phyloP scores from a whole-genome alignment of 2,329 filamentous ascomycete species.

The Parastagonospora avenae region DNA sequence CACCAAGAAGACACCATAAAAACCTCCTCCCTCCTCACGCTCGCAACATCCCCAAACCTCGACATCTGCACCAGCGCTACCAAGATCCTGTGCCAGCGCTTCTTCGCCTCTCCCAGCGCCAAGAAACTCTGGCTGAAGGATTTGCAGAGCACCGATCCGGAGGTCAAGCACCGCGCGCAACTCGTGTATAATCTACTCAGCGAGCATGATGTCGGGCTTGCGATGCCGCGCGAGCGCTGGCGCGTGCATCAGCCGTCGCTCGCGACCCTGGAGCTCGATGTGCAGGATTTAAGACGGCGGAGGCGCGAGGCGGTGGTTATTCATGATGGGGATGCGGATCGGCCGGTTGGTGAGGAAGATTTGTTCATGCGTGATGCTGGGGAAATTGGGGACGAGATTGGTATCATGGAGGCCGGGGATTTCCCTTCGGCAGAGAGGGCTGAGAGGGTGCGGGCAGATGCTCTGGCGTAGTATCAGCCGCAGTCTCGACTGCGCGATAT shows the following conservation, averaged over 20 bases:
- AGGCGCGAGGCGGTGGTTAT: conserved; percentile 89
- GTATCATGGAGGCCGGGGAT: neutral
- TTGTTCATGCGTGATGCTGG: conserved; percentile 67
- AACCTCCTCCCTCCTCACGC: conserved; percentile 46
- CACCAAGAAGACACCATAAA: conserved; percentile 65
- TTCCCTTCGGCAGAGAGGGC: neutral
- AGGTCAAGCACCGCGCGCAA: conserved; percentile 25
- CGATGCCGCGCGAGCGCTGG: conserved; percentile 6
- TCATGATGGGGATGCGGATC: conserved; percentile 72
- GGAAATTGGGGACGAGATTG: neutral
- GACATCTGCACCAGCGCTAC: conserved; percentile 50
- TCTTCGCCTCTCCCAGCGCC: conserved; percentile 29
- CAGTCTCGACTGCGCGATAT: no score
- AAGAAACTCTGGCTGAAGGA: conserved; percentile 29
- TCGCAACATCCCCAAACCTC: conserved; percentile 49
- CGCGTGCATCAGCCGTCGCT: conserved; percentile 7
- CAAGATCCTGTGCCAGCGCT: conserved; percentile 45
- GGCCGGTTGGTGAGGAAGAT: conserved; percentile 73
- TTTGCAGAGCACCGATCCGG: conserved; percentile 23
- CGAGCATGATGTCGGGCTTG: conserved; percentile 21
- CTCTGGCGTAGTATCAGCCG: no score
- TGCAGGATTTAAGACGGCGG: conserved; percentile 68
- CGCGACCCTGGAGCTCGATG: conserved; percentile 52
- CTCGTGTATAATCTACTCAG: conserved; percentile 35
- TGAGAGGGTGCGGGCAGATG: no score